Base-by-base conservation (phyloP, 306 rosid species). In the Ormosia emarginata region DNA sequence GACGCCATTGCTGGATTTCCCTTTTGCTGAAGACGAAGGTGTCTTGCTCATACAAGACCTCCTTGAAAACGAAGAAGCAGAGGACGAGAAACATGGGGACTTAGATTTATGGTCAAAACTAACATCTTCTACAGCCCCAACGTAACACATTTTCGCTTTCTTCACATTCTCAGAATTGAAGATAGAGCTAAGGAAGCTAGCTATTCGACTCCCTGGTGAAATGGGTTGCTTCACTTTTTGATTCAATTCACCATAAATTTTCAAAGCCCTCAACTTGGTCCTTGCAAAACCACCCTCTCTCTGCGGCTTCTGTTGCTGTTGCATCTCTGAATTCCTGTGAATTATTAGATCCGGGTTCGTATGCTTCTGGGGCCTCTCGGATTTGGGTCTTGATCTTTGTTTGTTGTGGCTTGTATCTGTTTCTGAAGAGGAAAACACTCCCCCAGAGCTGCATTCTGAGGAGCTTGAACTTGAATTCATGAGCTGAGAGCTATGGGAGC, bases 71-170 rank as follows among this genome's bases (percentile, higher is more conserved):
- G 91, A 81, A 36, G 94, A 79, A 58, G 89, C 85, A 0, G 92
- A 67, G 6, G 92, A 87, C 63, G 89, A 84, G 40, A 85, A 84
- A 70, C 81, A 85, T 0, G 80, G 82, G 3, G 92, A 77, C 62
- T 89, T 91, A 0, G 90, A 77, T 65, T 86, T 82, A 10, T 86
- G 82, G 49, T 89, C 94, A 18, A 86, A 74, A 32, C 56, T 85
- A 40, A 90, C 97, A 67, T 92, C 93, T 80, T 92, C 89, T 2
- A 73, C 94, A 1, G 93, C 90, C 5, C 97, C 97, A 56, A 81
- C 94, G 6, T 92, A 81, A 36, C 97, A 92, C 97, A 88, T 89
- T 72, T 90, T 92, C 0, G 97, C 88, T 82, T 92, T 92, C 91
- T 89, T 92, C 34, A 85, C 91, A 14, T 84, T 92, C 37, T 90